These are phyloP conservation scores for Colletotrichum kahawae DNA, from an alignment of 2,329 filamentous ascomycete species.

Conservation along the genomic window DNA sequence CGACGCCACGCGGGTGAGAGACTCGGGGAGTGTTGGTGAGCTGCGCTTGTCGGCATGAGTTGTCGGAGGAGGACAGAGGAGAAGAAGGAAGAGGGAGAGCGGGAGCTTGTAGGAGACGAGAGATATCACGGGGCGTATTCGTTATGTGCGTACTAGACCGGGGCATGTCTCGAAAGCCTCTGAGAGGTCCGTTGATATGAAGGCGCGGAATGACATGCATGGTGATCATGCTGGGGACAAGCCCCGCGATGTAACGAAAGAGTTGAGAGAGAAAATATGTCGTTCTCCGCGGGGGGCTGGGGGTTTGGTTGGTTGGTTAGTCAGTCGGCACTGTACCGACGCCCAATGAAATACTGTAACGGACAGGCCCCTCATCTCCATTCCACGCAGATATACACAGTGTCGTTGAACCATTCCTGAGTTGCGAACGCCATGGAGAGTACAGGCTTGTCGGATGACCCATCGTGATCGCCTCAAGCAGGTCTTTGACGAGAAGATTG, in stretches of 20 bases:
- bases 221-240: background rate
- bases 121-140: background rate
- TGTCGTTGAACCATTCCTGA: background rate
- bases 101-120: background rate
- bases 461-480: background rate
- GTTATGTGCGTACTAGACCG: background rate
- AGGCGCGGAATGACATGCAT: background rate
- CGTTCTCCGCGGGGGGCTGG: background rate
- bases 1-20: conserved; percentile 7
- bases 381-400: background rate
- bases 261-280: background rate
- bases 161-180: background rate
- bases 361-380: background rate
- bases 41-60: background rate
- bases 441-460: conserved; percentile 16
- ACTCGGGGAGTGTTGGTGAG: background rate
- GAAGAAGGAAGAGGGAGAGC: background rate
- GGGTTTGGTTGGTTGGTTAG: background rate
- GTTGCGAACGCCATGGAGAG: background rate
- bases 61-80: background rate
- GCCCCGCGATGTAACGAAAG: conserved; percentile 3
- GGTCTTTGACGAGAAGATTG: background rate
- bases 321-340: background rate
- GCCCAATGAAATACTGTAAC: background rate
- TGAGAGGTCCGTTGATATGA: background rate